Base-by-base conservation (phyloP, 441 rosid genomes). In the Gossypium trilobum region DNA sequence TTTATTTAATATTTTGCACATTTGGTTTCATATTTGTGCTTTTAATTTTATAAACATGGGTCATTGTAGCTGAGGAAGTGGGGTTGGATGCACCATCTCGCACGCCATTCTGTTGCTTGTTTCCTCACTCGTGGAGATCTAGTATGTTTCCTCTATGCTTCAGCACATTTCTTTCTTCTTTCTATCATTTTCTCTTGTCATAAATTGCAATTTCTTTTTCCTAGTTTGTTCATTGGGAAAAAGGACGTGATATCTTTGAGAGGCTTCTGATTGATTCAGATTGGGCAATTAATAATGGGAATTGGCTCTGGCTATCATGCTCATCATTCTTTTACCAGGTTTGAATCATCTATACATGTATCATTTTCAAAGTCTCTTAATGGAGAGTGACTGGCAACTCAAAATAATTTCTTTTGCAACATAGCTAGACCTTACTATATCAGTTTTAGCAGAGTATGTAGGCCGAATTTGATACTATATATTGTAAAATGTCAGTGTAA, bases 71-170 rank as follows among this genome's bases (percentile, higher is more conserved):
- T 94, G 58, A 83, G 31, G 78, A 79, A 90, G 81, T 94, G 98
- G 98, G 98, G 98, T 74, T 94, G 98, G 97, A 90, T 94, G 88
- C 98, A 94, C 84, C 98, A 91, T 85, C 87, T 94, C 42, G 92
- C 97, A 2, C 89, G 97, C 50, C 97, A 94, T 67, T 88, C 84
- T 68, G 97, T 94, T 76, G 98, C 97, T 42, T 94, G 97, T 84
- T 94, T 94, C 77, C 85, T 91, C 22, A 91, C 97, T 77, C 96
- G 98, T 68, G 97, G 97, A 19, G 97, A 94, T 86, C 81, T 91
- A 92, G 98, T 94, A 88, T 52, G 13, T 55, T 74, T 10, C 73
- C 57, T 58, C 59, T 54, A 8, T 68, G 9, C 55, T 61, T 66
- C 6, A 4, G 61, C 63, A 19, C 59, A 44, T 63, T 7, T 22